A percentile compares a stretch with the other conserved stretches of the same genome.
Conservation (phyloP, 2,329 filamentous ascomycete species). For the Paracoccidioides lutzii region DNA sequence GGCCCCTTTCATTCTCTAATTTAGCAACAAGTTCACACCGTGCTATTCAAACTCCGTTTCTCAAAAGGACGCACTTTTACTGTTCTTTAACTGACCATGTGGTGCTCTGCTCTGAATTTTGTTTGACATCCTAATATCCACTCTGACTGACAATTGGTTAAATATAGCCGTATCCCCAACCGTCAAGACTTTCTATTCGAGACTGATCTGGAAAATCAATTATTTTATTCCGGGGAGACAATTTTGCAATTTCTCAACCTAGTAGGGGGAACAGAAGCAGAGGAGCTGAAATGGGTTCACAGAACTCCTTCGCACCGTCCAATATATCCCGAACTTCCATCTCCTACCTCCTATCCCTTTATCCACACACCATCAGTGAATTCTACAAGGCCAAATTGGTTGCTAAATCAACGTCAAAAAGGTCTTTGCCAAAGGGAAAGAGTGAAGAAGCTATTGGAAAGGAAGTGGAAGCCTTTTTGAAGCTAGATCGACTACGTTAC, state of each 20-base stretch:
- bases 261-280: not conserved
- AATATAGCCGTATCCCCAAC: too few relatives aligned
- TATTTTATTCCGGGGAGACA: not conserved
- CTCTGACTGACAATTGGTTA: too few relatives aligned
- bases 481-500: constrained; percentile 29
- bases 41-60: too few relatives aligned
- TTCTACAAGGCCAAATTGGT: constrained; percentile 14
- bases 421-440: not conserved
- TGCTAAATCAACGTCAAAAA: constrained; percentile 5
- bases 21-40: too few relatives aligned
- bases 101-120: too few relatives aligned
- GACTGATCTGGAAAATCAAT: too few relatives aligned
- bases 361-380: constrained; percentile 12
- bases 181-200: too few relatives aligned
- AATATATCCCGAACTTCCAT: constrained; percentile 8
- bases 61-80: too few relatives aligned
- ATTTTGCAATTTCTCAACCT: too few relatives aligned
- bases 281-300: not conserved
- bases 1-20: too few relatives aligned
- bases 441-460: constrained; percentile 8
- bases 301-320: not conserved
- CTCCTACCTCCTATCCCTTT: constrained; percentile 9
- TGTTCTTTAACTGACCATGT: too few relatives aligned
- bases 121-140: too few relatives aligned
- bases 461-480: constrained; percentile 18